Evolutionary conservation across 2,329 filamentous ascomycete species (phyloP).

Genomic region (Apiospora aurea): DNA sequence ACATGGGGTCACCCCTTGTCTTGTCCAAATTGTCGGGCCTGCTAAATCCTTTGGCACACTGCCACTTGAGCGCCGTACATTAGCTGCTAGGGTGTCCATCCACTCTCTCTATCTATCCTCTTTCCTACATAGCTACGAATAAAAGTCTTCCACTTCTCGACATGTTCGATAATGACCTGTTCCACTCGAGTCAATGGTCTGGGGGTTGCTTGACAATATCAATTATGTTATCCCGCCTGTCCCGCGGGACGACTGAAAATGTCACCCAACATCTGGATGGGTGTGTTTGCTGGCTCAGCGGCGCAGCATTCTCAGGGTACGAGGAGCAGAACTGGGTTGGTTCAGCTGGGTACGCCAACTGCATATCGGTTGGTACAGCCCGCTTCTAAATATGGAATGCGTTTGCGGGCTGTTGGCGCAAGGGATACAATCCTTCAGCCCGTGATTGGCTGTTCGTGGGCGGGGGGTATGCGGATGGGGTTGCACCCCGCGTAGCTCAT

Average conservation of each 20-base stretch:
- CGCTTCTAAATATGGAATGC: conserved; percentile 6
- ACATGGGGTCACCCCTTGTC: neutral
- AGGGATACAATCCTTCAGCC: neutral
- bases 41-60: neutral
- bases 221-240: neutral
- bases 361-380: conserved; percentile 16
- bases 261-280: too few species aligned
- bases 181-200: neutral
- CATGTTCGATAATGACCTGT: neutral
- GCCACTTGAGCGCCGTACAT: neutral
- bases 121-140: neutral
- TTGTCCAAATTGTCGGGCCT: neutral
- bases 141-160: neutral
- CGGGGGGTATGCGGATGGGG: neutral
- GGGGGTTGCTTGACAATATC: neutral
- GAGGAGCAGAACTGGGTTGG: neutral
- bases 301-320: neutral
- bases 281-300: neutral
- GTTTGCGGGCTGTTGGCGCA: neutral
- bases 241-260: neutral
- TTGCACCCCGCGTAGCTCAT: too few species aligned
- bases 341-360: neutral
- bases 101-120: neutral
- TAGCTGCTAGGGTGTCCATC: neutral
- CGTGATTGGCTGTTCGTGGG: neutral